These are phyloP conservation scores for Lenzites betulinus DNA, from an alignment of 768 basidiomycete species.

Conservation along the genomic window DNA sequence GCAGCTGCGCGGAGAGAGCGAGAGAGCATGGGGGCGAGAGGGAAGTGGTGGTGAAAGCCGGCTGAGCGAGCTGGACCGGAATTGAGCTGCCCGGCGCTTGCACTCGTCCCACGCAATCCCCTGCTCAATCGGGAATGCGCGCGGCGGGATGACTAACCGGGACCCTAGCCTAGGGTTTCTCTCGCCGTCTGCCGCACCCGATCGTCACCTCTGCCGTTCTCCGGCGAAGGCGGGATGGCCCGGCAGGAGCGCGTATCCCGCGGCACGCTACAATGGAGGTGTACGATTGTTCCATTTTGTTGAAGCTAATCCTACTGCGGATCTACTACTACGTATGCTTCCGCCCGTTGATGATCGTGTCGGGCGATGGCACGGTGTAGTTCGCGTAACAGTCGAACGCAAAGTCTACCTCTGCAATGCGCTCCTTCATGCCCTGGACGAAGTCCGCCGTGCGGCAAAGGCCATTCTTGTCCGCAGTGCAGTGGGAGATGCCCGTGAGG, in stretches of 20 bases:
- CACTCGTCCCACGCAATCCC: conserved; percentile 2
- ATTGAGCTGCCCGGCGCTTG: background rate
- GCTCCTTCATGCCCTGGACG: conserved; percentile 38
- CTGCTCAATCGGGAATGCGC: background rate
- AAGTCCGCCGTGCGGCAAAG: conserved; percentile 44
- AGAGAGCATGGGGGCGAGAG: conserved; percentile 54
- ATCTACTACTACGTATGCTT: conserved; percentile 8
- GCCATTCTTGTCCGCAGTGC: conserved; percentile 42
- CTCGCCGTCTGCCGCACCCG: conserved; percentile 4
- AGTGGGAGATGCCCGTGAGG: conserved; percentile 45
- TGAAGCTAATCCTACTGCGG: background rate
- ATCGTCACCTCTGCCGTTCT: conserved; percentile 3
- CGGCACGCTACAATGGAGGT: background rate
- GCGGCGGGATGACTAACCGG: conserved; percentile 26
- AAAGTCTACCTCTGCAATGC: conserved; percentile 44
- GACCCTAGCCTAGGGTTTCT: conserved; percentile 22
- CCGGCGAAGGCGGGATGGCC: background rate
- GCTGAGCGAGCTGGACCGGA: conserved; percentile 9
- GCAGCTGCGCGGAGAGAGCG: conserved; percentile 55
- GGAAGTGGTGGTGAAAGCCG: conserved; percentile 13
- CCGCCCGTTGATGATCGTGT: conserved; percentile 18
- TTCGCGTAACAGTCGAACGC: conserved; percentile 47
- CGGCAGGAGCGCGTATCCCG: background rate
- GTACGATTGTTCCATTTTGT: too few relatives aligned
- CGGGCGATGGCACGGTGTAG: conserved; percentile 36